A percentile compares a stretch with the other conserved stretches of the same genome.
phyloP scores from a whole-genome alignment of 768 basidiomycete species.

The Tulasnella calospora region DNA sequence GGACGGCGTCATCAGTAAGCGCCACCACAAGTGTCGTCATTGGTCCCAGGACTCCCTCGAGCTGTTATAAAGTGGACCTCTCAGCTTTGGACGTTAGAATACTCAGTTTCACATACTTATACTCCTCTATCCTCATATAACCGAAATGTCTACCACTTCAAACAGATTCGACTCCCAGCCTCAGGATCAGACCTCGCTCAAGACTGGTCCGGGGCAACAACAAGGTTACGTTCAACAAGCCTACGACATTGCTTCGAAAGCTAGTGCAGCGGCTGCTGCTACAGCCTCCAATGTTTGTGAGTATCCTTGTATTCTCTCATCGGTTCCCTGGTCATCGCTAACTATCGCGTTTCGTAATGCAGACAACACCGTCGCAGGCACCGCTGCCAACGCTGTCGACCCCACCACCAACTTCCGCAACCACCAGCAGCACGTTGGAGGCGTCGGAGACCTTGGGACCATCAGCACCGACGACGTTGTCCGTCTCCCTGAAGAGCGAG shows the following conservation, averaged over 20 bases:
- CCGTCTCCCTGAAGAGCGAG: conserved; percentile 22
- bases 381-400: background rate
- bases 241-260: background rate
- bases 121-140: background rate
- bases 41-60: background rate
- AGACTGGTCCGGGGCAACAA: background rate
- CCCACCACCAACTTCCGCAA: conserved; percentile 4
- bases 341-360: background rate
- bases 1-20: background rate
- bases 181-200: background rate
- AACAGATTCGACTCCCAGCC: conserved; percentile 1
- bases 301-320: background rate
- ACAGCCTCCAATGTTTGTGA: background rate
- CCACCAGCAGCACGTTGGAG: conserved; percentile 10
- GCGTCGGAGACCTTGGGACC: conserved; percentile 22
- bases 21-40: background rate
- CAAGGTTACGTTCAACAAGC: conserved; percentile 16
- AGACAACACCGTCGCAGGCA: conserved; percentile 10
- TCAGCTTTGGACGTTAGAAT: background rate
- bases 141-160: background rate
- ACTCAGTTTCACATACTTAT: background rate
- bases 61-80: background rate
- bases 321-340: background rate
- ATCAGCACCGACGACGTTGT: background rate
- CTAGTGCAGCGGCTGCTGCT: background rate